Conservation (phyloP, 805 yeast species). For the Cyberlindnera americana region DNA sequence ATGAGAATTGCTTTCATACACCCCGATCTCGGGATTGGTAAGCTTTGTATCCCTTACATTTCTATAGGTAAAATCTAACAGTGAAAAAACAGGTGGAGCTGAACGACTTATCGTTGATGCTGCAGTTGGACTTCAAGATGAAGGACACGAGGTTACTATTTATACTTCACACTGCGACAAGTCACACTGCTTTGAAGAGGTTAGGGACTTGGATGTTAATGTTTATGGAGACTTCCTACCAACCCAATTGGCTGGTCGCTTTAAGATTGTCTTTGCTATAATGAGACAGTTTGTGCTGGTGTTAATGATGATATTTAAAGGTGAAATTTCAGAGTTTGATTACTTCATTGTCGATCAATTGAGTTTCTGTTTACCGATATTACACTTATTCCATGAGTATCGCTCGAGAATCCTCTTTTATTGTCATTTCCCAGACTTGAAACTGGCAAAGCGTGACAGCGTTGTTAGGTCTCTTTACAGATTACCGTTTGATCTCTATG, state of each 20-base stretch:
- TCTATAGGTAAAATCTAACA: too few species aligned
- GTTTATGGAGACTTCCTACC: slow-evolving; percentile 88
- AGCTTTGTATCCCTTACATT: too few species aligned
- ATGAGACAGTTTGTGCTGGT: slow-evolving; percentile 74
- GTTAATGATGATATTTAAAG: slow-evolving; percentile 40
- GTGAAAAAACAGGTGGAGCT: slow-evolving; percentile 87
- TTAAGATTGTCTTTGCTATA: slow-evolving; percentile 79
- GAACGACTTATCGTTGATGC: slow-evolving; percentile 96
- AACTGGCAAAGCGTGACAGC: slow-evolving; percentile 59
- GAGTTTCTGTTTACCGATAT: slow-evolving; percentile 75
- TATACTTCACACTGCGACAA: slow-evolving; percentile 90
- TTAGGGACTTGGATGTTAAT: slow-evolving; percentile 53
- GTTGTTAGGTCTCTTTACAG: slow-evolving; percentile 64
- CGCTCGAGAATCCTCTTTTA: slow-evolving; percentile 67
- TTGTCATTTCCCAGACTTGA: slow-evolving; percentile 94
- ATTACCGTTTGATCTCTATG: slow-evolving; percentile 77
- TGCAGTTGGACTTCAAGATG: slow-evolving; percentile 77
- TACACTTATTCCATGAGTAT: slow-evolving; percentile 42
- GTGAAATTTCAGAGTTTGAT: slow-evolving; percentile 54
- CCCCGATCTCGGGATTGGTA: slow-evolving; percentile 89
- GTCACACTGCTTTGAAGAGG: slow-evolving; percentile 88
- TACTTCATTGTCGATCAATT: slow-evolving; percentile 84
- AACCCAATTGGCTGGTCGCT: slow-evolving; percentile 56
- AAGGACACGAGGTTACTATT: slow-evolving; percentile 59
- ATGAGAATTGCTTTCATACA: slow-evolving; percentile 81